Evolutionary conservation across 257 asterid genomes (phyloP).

Genomic region (Lycium barbarum): DNA sequence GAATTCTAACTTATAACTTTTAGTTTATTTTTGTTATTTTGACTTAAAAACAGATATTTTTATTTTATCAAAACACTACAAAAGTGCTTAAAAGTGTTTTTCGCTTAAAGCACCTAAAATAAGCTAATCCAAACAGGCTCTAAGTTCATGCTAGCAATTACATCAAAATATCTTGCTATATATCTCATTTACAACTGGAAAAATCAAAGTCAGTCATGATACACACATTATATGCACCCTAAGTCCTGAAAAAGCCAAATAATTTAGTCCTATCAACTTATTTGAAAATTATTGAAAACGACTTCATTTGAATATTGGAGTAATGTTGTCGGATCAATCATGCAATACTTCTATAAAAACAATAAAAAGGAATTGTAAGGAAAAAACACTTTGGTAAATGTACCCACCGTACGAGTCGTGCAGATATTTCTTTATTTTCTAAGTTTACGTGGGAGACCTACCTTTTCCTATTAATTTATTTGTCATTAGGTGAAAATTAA

Average conservation of each 20-base stretch:
- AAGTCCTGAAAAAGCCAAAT: background rate
- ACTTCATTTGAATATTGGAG: conserved; percentile 24
- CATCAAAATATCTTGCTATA: no score
- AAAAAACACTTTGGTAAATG: background rate
- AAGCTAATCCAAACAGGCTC: no score
- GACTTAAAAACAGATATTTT: no score
- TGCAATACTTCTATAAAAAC: background rate
- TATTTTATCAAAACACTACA: no score
- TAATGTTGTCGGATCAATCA: conserved; percentile 28
- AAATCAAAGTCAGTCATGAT: no score
- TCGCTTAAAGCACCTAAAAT: no score
- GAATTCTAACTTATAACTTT: no score
- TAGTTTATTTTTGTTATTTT: no score
- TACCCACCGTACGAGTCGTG: conserved; percentile 10
- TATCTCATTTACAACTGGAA: background rate
- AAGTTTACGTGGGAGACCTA: background rate
- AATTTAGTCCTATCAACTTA: conserved; percentile 4
- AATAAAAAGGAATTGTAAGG: background rate
- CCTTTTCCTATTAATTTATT: background rate
- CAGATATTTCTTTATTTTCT: background rate
- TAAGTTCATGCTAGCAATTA: background rate
- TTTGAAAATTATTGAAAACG: background rate
- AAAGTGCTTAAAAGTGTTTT: no score
- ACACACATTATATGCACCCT: background rate
- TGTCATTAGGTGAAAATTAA: background rate